Evolutionary conservation across 257 asterid species (phyloP), one percentile per base, ranked within the genome.

Genomic region (Eucommia ulmoides): DNA sequence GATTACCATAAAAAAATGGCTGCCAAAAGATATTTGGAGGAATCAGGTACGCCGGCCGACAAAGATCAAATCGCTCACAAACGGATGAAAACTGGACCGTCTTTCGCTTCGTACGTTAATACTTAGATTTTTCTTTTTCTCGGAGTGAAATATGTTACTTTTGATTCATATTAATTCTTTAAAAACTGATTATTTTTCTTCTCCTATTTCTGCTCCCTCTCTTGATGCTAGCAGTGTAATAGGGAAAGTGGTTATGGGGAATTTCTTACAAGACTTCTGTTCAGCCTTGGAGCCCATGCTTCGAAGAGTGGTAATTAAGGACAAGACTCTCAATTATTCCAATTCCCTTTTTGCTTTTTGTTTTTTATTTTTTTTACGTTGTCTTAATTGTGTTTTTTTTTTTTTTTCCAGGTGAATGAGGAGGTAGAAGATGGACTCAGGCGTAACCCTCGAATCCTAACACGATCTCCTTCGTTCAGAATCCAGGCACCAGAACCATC

Each of bases 221-320:
- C 33, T 6, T 49, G 33, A n/a, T n/a, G n/a, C n/a, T n/a, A n/a
- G 33, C 77, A 82, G 94, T 47, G 91, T 79, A 20, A 75, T 77
- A 20, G 69, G 58, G 45, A 83, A 82, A 60, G 94, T 73, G 49
- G 72, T 74, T 22, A 61, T 58, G 67, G 62, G 51, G 68, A 80
- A 83, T 46, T 77, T 64, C 76, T 54, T 77, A 18, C 75, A 82
- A 23, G 68, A 74, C 57, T 59, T 82, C 51, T 76, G 84, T 53
- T 49, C 86, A 1, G 53, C 78, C 12, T 65, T 83, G 72, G 93
- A 82, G 50, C 89, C 93, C 17, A 65, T 76, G 89, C 70, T 82
- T 52, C 77, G 89, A 15, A 68, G 71, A 79, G 93, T 79, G 85
- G 93, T 82, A 69, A 10, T 2, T 2, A 10, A 9, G 3, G 11